A percentile compares a stretch with the other conserved stretches of the same genome.
phyloP scores from a whole-genome alignment of 106 monocot species.

The Platanthera guangdongensis region DNA sequence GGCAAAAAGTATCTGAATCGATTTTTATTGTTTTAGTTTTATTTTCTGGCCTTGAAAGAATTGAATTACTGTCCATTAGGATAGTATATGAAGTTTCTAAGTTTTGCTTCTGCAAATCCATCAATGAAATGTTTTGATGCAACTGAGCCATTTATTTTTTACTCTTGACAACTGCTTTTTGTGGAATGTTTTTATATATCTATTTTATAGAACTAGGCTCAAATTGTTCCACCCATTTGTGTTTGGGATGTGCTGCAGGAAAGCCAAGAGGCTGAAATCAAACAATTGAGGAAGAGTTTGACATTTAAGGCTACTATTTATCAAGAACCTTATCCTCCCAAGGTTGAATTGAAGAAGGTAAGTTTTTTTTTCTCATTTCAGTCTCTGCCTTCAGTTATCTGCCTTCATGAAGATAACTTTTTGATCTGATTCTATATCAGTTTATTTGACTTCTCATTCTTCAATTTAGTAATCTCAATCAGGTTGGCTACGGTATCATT shows the following conservation, averaged over 20 bases:
- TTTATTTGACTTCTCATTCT: neutral
- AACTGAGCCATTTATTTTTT: too few relatives aligned
- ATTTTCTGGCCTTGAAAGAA: too few relatives aligned
- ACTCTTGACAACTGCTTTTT: too few relatives aligned
- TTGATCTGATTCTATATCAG: neutral
- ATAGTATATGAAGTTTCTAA: too few relatives aligned
- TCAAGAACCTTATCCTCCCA: conserved; percentile 77
- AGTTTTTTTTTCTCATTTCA: conserved; percentile 4
- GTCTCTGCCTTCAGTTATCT: neutral
- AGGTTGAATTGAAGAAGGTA: conserved; percentile 89
- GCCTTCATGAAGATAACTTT: neutral
- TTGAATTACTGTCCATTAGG: too few relatives aligned
- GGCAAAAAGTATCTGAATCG: too few relatives aligned
- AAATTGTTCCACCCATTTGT: too few relatives aligned
- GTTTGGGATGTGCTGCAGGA: conserved; percentile 37
- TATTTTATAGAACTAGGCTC: too few relatives aligned
- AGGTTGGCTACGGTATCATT: neutral
- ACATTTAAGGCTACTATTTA: conserved; percentile 93
- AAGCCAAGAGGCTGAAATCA: conserved; percentile 89
- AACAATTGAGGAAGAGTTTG: conserved; percentile 68
- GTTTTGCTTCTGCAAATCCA: too few relatives aligned
- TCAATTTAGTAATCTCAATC: neutral
- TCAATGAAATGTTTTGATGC: too few relatives aligned
- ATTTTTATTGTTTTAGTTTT: too few relatives aligned
- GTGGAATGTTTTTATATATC: too few relatives aligned